Evolutionary conservation across 768 basidiomycete genomes (phyloP).

Genomic region (Mycena polygramma): DNA sequence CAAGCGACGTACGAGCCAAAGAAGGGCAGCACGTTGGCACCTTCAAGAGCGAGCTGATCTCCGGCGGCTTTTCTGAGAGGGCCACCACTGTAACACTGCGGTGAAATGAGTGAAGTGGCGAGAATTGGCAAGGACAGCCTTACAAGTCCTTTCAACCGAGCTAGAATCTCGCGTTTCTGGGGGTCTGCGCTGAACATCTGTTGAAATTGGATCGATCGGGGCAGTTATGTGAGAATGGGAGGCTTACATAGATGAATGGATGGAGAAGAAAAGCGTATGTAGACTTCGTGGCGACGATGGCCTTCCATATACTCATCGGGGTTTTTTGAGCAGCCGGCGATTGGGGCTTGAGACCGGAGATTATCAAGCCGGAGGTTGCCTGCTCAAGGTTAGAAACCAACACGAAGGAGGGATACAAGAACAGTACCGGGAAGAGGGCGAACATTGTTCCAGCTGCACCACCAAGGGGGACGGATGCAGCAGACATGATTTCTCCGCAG

Average conservation of each 20-base stretch:
- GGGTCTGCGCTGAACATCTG: constrained; percentile 16
- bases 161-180: constrained; percentile 6
- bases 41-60: constrained; percentile 2
- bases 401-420: neutral
- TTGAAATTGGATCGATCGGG: neutral
- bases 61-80: constrained; percentile 6
- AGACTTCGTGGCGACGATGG: constrained; percentile 11
- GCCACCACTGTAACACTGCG: neutral
- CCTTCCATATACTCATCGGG: constrained; percentile 3
- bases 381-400: neutral
- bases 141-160: constrained; percentile 15
- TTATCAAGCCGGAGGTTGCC: constrained; percentile 12
- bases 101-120: neutral
- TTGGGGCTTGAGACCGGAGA: constrained; percentile 11
- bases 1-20: neutral
- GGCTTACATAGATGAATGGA: constrained; percentile 14
- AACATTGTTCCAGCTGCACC: constrained; percentile 11
- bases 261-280: constrained; percentile 13
- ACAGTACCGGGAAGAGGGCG: constrained; percentile 7
- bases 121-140: too few species aligned
- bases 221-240: neutral
- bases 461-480: constrained; percentile 5
- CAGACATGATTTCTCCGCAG: constrained; percentile 14
- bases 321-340: neutral
- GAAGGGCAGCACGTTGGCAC: neutral